Base-by-base conservation (phyloP, 2,329 filamentous ascomycete species). In the Moelleriella libera region DNA sequence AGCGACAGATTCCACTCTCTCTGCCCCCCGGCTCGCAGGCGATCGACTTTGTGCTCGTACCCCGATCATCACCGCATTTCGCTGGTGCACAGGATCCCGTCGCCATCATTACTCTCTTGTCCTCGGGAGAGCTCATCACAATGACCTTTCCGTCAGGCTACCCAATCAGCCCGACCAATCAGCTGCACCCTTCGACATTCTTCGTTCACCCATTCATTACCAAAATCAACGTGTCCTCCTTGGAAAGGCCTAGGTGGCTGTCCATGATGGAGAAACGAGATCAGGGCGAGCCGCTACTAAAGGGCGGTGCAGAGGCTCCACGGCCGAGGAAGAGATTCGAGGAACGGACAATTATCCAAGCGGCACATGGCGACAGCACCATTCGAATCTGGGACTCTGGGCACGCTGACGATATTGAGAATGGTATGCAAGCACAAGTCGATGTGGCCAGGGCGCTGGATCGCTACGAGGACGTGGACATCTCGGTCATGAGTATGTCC, bases 311-410 rank as follows among this genome's bases (percentile, higher is more conserved):
- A 2, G 82, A 85, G 60, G 82, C 77, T 2, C 71, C 74, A 5
- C 78, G 80, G 52, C 78, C 82, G 6, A 69, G 86, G 41, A 85
- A 87, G 56, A 73, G 86, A 51, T 89, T 86, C 55, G 88, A 95
- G 58, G 76, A 82, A 51, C 78, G 92, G 44, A 94, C 88, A 49
- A 78, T 97, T 43, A 75, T 95, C 6, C 84, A 90, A 51, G 87
- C 86, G 5, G 83, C 88, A 0, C 90, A 98, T 62, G 88, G 83
- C 3, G 92, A 98, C 63, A 88, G 89, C 47, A 94, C 85, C 0
- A 72, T 98, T n/a, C 76, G 89, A 32, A 70, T 97, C 6, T 98
- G 89, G 88, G 92, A 98, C 63, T 79, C 83, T 21, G 92, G 92
- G 0, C 85, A 94, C 57, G 85, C 80, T 11, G 92, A 98, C 59